Evolutionary conservation across 192 early-diverging fungal genomes (phyloP), one percentile per base, ranked within the genome.

Genomic region (Funneliformis mosseae): DNA sequence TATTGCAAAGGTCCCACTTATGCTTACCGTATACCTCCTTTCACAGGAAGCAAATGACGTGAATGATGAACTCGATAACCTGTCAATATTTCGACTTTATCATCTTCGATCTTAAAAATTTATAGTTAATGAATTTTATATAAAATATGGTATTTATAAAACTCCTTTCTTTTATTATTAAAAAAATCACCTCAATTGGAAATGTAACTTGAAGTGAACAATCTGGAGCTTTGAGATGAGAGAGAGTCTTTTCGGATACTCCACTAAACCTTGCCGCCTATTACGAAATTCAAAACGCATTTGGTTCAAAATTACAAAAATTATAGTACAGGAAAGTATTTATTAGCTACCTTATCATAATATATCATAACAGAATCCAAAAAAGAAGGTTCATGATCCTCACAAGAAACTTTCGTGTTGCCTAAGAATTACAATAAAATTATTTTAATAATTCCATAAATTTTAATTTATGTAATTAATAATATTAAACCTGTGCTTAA

Each of bases 31-130:
- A 95, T 95, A 71, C 94, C 94, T 71, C 94, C 94, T 85, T 95
- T 94, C 82, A 91, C 91, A 8, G 93, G 93, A 43, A 93, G 88
- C 68, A 92, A 84, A 82, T 95, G 94, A 71, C 94, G 93, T 45
- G 94, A 95, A 85, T 95, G 94, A 81, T 95, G 93, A 43, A 93
- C 93, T 73, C 94, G 93, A 78, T 94, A 94, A 39, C 91, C 94
- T 71, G 88, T 87, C 83, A 95, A 91, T 83, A 95, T 90, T 79
- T 92, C 86, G 39, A 88, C 87, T 59, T 88, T 92, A 68, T 91
- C 91, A 21, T 85, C 77, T 42, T 89, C 85, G 48, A 90, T 87
- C 78, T 67, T 67, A 67, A 67, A 67, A 16, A 38, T 38, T 28
- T 27, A 64, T 12, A 66, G 12, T 38, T 14, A 33, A 67, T 11